Evolutionary conservation across 768 basidiomycete species (phyloP), one percentile per base, ranked within the genome.

Genomic region (Podaxis rugospora): DNA sequence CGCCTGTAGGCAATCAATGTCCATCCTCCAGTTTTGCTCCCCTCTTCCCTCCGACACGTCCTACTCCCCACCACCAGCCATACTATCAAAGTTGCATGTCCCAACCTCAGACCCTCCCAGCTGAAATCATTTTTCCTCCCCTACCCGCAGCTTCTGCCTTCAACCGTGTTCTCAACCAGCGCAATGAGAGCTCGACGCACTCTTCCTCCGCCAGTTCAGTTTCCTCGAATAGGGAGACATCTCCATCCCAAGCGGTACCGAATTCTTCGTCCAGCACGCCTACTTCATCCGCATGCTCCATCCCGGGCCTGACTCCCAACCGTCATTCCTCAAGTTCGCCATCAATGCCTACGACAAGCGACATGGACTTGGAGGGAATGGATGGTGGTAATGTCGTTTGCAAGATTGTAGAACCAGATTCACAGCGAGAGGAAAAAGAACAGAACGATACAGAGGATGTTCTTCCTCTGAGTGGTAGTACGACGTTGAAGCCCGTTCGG

Each of bases 121-220:
- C 85, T 6, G 89, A 89, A 35, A 78, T 89, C 32, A 83, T 91
- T 36, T 91, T 91, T 70, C 90, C 90, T 53, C 87, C 88, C 1
- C 72, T 91, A 2, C 90, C 89, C 14, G 74, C 84, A 4, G 74
- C 72, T 11, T 71, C 76, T 57, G 71, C 73, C 4, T 74, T 74
- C 59, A 70, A 36, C 32, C 66, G 39, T 28, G 61, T 52, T 18
- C 57, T 61, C 9, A 47, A 39, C 32, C 61, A 60, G 49, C 51
- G 51, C 35, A 57, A 40, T 39, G 55, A 54, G 39, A 51, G 36
- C 23, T 46, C 65, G 35, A 37, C 56, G 47, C 63, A 57, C 23
- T 59, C 60, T 21, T 65, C 65, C 42, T 55, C 60, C 40, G 51
- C 57, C 28, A 57, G 47, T 40, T 66, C 67, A 23, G 62, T 65